A percentile compares a stretch with the other conserved stretches of the same genome.
Evolutionary conservation across 2,329 filamentous ascomycete genomes (phyloP).

Genomic region (Cercospora zeina): DNA sequence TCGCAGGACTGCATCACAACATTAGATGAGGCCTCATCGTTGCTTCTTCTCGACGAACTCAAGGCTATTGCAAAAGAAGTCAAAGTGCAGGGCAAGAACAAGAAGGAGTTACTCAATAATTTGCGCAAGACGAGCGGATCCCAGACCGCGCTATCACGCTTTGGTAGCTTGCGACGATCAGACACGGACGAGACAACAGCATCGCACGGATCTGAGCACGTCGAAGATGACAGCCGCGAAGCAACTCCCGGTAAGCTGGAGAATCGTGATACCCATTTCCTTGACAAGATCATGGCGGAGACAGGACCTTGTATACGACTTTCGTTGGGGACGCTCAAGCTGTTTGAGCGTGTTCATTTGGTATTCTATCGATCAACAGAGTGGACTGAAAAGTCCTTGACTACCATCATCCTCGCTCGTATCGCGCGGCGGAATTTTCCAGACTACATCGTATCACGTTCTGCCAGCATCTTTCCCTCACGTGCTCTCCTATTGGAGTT

Average conservation of each 20-base stretch:
- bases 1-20: slow-evolving; percentile 72
- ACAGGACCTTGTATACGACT: slow-evolving; percentile 84
- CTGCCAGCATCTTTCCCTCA: slow-evolving; percentile 81
- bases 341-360: slow-evolving; percentile 92
- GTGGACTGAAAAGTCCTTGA: slow-evolving; percentile 96
- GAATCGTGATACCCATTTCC: slow-evolving; percentile 72
- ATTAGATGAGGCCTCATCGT: slow-evolving; percentile 77
- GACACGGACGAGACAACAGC: slow-evolving; percentile 59
- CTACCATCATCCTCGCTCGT: slow-evolving; percentile 88
- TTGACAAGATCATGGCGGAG: slow-evolving; percentile 72
- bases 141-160: slow-evolving; percentile 70
- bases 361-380: slow-evolving; percentile 95
- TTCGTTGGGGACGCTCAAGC: slow-evolving; percentile 67
- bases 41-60: slow-evolving; percentile 84
- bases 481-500: slow-evolving; percentile 78
- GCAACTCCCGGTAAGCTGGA: slow-evolving; percentile 46
- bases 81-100: slow-evolving; percentile 84
- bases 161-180: slow-evolving; percentile 64
- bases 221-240: slow-evolving; percentile 40
- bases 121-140: slow-evolving; percentile 71
- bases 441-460: slow-evolving; percentile 84
- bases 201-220: slow-evolving; percentile 45
- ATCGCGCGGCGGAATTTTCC: slow-evolving; percentile 87
- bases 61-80: slow-evolving; percentile 81
- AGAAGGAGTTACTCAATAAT: slow-evolving; percentile 73